Percentiles rank a stretch among this genome's conserved stretches.
phyloP scores from a whole-genome alignment of 495 filamentous ascomycete species.

The Aspergillus bertholletiae region DNA sequence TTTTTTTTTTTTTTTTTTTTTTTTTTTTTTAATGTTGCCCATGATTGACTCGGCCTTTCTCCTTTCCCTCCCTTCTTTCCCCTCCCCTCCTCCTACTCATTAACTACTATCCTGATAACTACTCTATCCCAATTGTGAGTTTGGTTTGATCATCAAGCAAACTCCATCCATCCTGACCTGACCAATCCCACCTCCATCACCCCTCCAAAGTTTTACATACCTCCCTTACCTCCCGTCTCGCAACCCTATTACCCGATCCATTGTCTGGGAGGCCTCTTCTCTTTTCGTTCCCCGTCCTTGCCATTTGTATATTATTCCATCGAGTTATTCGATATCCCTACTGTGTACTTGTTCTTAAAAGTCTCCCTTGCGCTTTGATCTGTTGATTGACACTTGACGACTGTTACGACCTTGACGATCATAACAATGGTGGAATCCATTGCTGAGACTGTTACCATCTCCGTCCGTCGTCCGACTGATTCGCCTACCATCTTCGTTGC shows the following conservation, averaged over 20 bases:
- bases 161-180: neutral
- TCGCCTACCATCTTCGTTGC: conserved; percentile 62
- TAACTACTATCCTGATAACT: conserved; percentile 4
- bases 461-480: conserved; percentile 52
- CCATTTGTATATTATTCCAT: conserved; percentile 15
- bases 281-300: neutral
- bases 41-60: neutral
- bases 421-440: conserved; percentile 20
- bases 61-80: conserved; percentile 6
- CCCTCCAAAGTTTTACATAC: neutral
- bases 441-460: conserved; percentile 47
- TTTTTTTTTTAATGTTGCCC: neutral
- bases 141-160: neutral
- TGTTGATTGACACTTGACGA: conserved; percentile 16
- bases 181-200: neutral
- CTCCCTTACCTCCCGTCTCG: neutral
- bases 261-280: neutral
- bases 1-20: conserved; percentile 1
- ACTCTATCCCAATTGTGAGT: neutral
- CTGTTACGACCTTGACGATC: conserved; percentile 20
- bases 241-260: neutral
- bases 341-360: conserved; percentile 5
- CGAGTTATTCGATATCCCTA: conserved; percentile 9
- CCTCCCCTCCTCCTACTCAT: conserved; percentile 7
- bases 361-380: neutral